phyloP scores from a whole-genome alignment of 2,329 filamentous ascomycete species.

The Aspergillus awamori region DNA sequence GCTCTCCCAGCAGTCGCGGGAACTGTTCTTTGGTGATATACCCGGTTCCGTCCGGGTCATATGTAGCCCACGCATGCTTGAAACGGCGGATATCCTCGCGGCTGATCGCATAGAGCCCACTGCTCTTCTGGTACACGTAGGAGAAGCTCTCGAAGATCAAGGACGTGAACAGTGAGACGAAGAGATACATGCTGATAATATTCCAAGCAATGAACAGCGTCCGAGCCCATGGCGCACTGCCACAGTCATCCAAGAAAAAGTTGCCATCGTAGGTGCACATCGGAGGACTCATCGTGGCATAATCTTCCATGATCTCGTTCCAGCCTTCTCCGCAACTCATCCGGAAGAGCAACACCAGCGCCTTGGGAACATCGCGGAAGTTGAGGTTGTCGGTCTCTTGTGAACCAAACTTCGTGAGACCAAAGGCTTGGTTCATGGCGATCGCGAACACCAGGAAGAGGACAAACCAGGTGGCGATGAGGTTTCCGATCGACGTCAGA shows the following conservation, averaged over 20 bases:
- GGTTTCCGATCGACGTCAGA: slow-evolving; percentile 84
- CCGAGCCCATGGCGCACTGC: slow-evolving; percentile 84
- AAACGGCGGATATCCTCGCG: slow-evolving; percentile 93
- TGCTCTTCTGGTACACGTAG: slow-evolving; percentile 97
- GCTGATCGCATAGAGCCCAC: slow-evolving; percentile 85
- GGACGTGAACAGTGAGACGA: slow-evolving; percentile 96
- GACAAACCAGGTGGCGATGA: slow-evolving; percentile 95
- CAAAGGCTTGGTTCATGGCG: slow-evolving; percentile 92
- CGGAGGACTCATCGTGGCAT: slow-evolving; percentile 75
- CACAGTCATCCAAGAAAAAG: slow-evolving; percentile 90
- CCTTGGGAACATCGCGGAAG: slow-evolving; percentile 90
- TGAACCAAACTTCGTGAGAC: slow-evolving; percentile 81
- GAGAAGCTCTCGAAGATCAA: slow-evolving; percentile 99
- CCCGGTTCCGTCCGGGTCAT: slow-evolving; percentile 87
- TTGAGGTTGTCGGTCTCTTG: slow-evolving; percentile 80
- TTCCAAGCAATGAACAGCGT: slow-evolving; percentile 96
- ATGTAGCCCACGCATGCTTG: slow-evolving; percentile 97
- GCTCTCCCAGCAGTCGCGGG: slow-evolving; percentile 81
- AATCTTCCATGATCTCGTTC: slow-evolving; percentile 98
- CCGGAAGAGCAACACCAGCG: slow-evolving; percentile 87
- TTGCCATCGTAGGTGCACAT: slow-evolving; percentile 71
- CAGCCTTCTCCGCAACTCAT: slow-evolving; percentile 94
- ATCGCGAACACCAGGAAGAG: slow-evolving; percentile 96
- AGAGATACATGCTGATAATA: slow-evolving; percentile 99
- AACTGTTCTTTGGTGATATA: slow-evolving; percentile 90